Conservation (phyloP, 257 asterid species). For the Petunia secreta region DNA sequence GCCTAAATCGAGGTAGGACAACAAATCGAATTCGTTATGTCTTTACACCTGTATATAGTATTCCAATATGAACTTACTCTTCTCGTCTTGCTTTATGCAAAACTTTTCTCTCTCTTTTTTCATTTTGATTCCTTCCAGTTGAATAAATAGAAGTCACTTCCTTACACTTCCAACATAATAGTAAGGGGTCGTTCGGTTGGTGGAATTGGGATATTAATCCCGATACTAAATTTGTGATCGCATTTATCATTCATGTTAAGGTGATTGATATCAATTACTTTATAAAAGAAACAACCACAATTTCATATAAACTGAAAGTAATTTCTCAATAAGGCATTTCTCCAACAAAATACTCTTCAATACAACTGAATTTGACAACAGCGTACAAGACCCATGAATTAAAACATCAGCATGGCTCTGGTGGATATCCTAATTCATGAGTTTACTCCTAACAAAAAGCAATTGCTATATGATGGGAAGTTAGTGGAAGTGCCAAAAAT, state of each 20-base stretch:
- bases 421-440: slow-evolving; percentile 28
- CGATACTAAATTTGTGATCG: no score
- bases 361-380: not conserved
- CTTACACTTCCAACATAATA: no score
- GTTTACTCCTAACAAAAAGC: slow-evolving; percentile 44
- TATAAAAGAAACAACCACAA: not conserved
- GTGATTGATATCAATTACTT: not conserved
- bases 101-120: no score
- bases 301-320: not conserved
- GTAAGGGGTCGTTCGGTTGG: no score
- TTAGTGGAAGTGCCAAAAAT: slow-evolving; percentile 35
- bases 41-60: no score
- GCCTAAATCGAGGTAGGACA: no score
- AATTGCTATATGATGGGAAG: slow-evolving; percentile 41
- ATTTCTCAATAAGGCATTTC: not conserved
- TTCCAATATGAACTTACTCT: no score
- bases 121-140: no score
- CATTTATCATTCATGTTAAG: not conserved
- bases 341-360: not conserved
- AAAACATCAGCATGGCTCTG: not conserved
- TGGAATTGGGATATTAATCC: no score
- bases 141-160: no score
- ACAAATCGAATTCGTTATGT: no score
- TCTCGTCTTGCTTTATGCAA: no score
- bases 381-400: not conserved